phyloP scores from a whole-genome alignment of 2,329 filamentous ascomycete genomes.

The Hypoxylon sp. region DNA sequence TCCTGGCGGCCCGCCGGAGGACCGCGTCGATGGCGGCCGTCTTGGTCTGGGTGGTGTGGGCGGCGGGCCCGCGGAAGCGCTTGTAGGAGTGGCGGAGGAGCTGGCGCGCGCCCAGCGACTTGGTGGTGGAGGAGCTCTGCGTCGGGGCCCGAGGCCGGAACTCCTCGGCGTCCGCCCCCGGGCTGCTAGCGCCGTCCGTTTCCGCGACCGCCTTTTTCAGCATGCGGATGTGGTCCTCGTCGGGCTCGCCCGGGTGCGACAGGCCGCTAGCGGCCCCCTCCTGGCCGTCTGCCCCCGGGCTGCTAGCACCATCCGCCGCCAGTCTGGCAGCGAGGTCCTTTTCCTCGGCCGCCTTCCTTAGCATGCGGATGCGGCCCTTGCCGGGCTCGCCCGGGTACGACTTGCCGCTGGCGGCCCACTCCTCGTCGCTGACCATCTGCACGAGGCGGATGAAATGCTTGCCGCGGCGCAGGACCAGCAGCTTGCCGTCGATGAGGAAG shows the following conservation, averaged over 20 bases:
- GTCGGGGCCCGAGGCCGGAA: too few relatives aligned
- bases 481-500: slow-evolving; percentile 65
- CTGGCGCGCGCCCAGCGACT: slow-evolving; percentile 25
- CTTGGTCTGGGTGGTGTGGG: slow-evolving; percentile 23
- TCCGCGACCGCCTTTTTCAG: too few relatives aligned
- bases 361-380: slow-evolving; percentile 56
- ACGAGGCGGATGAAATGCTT: slow-evolving; percentile 70
- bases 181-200: slow-evolving; percentile 7
- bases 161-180: too few relatives aligned
- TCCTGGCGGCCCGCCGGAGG: slow-evolving; percentile 5
- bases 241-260: too few relatives aligned
- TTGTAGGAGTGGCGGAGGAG: slow-evolving; percentile 18
- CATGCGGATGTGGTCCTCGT: slow-evolving; percentile 13
- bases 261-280: too few relatives aligned
- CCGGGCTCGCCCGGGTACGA: slow-evolving; percentile 62
- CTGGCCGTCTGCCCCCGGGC: too few relatives aligned
- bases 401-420: slow-evolving; percentile 58
- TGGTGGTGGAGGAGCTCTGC: not conserved
- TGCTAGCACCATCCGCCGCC: too few relatives aligned
- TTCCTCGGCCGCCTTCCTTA: slow-evolving; percentile 46
- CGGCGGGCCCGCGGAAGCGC: not conserved
- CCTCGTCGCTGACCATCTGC: slow-evolving; percentile 64
- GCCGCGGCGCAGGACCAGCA: slow-evolving; percentile 68
- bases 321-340: too few relatives aligned
- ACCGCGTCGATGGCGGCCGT: slow-evolving; percentile 36